Base-by-base conservation (phyloP, 495 filamentous ascomycete species). In the Parachaetomium inaequale region DNA sequence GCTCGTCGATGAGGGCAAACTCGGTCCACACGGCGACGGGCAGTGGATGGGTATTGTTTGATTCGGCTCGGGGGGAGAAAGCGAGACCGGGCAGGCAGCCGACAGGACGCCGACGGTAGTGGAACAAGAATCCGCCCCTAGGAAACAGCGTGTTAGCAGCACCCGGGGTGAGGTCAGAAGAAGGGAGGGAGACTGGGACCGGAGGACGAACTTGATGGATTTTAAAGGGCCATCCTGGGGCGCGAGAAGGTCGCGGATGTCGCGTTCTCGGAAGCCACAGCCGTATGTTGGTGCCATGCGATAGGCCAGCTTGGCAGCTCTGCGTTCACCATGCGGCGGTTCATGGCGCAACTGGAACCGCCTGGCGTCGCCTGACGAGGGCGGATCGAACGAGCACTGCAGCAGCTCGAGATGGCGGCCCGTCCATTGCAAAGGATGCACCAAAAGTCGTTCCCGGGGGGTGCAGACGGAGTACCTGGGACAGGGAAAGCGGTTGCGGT, bases 381-480 rank as follows among this genome's bases (percentile, higher is more conserved):
- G 36, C 36, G 4, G 4, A 0, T 43, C 26, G 25, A 56, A 56
- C 12, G 54, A 29, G 25, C 54, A 56, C 1, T 56, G 23, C 7
- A 45, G 38, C 34, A 56, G 19, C 23, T 56, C 54, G n/a, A 45
- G 25, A 45, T 56, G 54, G 15, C 54, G 54, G 8, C 15, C 31
- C 7, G 54, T 45, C 54, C 36, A 56, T 45, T 45, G 1, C 5
- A 55, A 2, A 2, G 54, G 54, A 19, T 43, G 54, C 54, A 56
- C 23, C 21, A 43, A 23, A n/a, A 56, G 54, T 11, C 8, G 8
- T 23, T 56, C 54, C 14, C 54, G 54, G 8, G n/a, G 23, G 25
- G 12, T 56, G 38, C 7, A 29, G 36, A 7, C 54, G 26, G 38
- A 43, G n/a, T 19, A 45, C 45, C 15, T 31, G 29, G 31, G 19